Conservation (phyloP, 768 basidiomycete species). For the Hydnomerulius pinastri region DNA sequence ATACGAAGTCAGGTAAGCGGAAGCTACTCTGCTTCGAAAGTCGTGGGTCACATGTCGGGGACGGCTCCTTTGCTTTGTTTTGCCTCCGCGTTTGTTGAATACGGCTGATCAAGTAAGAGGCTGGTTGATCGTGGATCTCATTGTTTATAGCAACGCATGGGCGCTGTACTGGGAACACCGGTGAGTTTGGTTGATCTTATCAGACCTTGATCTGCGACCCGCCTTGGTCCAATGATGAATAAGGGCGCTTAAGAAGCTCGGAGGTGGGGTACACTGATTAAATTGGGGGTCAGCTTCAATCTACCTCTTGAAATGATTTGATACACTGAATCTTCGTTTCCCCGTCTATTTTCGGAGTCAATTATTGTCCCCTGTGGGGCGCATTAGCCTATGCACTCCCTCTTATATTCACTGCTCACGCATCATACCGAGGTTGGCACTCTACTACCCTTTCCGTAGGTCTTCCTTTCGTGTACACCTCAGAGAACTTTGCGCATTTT, state of each 20-base stretch:
- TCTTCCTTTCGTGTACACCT: conserved; percentile 1
- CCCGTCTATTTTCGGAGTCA: not conserved
- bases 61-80: not conserved
- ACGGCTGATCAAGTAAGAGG: not conserved
- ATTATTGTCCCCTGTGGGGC: too few species aligned
- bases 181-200: conserved; percentile 10
- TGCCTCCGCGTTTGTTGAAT: not conserved
- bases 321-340: not conserved
- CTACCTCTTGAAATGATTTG: too few species aligned
- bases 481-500: conserved; percentile 4
- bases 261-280: too few species aligned
- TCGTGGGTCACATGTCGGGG: not conserved
- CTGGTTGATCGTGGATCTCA: not conserved
- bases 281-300: too few species aligned
- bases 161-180: not conserved
- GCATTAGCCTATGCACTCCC: too few species aligned
- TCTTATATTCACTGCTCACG: conserved; percentile 7
- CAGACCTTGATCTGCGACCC: not conserved
- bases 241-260: not conserved
- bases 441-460: too few species aligned
- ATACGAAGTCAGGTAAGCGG: conserved; percentile 7
- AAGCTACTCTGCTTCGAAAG: not conserved
- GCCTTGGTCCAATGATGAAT: not conserved
- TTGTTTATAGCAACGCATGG: conserved; percentile 5
- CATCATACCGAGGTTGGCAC: too few species aligned